Evolutionary conservation across 495 filamentous ascomycete genomes (phyloP), one percentile per base, ranked within the genome.

Genomic region (Penicillium arizonense): DNA sequence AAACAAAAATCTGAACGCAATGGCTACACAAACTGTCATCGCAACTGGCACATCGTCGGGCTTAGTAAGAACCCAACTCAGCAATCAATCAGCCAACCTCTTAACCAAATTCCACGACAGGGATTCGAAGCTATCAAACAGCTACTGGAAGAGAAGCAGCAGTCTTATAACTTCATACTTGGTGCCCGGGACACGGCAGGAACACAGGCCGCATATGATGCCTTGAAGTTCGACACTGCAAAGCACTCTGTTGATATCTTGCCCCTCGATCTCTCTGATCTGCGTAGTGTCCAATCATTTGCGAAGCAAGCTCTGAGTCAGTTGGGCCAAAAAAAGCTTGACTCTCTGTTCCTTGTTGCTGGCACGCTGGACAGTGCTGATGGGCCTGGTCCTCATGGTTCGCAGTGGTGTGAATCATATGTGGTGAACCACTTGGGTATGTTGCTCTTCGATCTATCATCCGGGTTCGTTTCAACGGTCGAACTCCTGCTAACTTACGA

Each of bases 91-190:
- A 7, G 5, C 28, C 28, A 30, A 30, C 24, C 24, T 26, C 24
- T 26, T 30, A 9, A 7, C 8, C 9, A 30, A 30, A 18, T 18
- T 30, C 28, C 28, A 30, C 8, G 2, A 55, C 40, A 68, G 65
- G 65, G 65, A n/a, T 68, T 68, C 18, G 65, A 68, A 56, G 48
- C 50, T 8, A 44, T 68, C 11, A 65, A 68, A 20, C 65, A 68
- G 23, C 33, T 68, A 5, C 55, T 68, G n/a, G 52, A 61, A 38
- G 45, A 61, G 21, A 23, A 53, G 3, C 52, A 63, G 41, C 50
- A 30, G 9, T 30, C 65, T 2, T 64, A 68, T 37, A 59, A 52
- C 26, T 65, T 68, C 42, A 65, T 68, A 13, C 48, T 68, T 9
- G 65, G 65, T n/a, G 62, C 43, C 9, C 62, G 65, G 16, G 58